A percentile compares a stretch with the other conserved stretches of the same genome.
Evolutionary conservation across 1,284 basidiomycete genomes (phyloP).

Genomic region (Ustilago hordei): DNA sequence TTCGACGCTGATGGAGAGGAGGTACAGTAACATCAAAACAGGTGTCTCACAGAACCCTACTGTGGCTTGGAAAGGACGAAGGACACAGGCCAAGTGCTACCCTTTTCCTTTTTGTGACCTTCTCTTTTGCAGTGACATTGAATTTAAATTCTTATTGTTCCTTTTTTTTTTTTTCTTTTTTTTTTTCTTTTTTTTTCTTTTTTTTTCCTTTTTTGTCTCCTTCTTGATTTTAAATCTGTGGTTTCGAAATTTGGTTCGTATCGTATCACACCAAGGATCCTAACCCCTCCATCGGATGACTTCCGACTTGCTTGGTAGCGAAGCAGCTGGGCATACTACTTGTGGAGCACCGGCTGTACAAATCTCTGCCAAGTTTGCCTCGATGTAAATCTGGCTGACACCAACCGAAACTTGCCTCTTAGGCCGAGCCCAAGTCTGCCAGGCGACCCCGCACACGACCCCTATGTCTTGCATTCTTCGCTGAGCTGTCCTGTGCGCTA

Average conservation of each 20-base stretch:
- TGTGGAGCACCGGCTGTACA: too few relatives aligned
- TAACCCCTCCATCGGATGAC: too few relatives aligned
- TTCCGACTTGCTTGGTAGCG: too few relatives aligned
- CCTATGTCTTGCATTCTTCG: not conserved
- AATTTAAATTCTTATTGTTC: not conserved
- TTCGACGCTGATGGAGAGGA: not conserved
- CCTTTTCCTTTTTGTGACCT: not conserved
- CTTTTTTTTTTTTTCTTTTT: too few relatives aligned
- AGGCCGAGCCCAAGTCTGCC: not conserved
- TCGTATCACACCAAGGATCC: too few relatives aligned
- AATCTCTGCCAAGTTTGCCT: not conserved
- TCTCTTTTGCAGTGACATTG: not conserved
- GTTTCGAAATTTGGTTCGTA: too few relatives aligned
- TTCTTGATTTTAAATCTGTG: too few relatives aligned
- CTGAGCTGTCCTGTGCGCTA: not conserved
- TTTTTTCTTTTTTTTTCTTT: too few relatives aligned
- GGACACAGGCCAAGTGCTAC: not conserved
- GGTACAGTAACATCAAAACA: not conserved
- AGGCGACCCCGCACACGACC: not conserved
- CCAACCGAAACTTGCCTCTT: not conserved
- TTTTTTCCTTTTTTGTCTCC: too few relatives aligned
- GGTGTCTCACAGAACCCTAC: not conserved
- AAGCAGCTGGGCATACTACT: too few relatives aligned
- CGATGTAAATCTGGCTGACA: not conserved
- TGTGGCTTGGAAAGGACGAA: not conserved